Conservation (phyloP, 257 asterid species). For the Eucommia ulmoides region DNA sequence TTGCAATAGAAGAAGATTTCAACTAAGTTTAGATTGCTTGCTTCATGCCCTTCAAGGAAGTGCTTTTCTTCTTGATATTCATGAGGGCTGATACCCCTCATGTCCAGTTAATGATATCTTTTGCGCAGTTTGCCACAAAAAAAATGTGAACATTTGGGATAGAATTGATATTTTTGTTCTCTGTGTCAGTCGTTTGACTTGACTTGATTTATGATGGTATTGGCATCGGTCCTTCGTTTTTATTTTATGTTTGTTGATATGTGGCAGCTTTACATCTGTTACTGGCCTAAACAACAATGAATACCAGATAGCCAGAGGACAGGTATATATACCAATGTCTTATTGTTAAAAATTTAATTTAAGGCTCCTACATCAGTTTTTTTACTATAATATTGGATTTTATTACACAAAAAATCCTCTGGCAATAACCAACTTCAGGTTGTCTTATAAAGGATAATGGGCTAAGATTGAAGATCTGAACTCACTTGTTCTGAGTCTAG, state of each 20-base stretch:
- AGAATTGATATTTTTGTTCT: no score
- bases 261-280: slow-evolving; percentile 68
- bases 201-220: no score
- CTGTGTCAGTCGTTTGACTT: no score
- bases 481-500: background rate
- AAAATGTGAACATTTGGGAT: no score
- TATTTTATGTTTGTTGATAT: slow-evolving; percentile 10
- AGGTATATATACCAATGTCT: slow-evolving; percentile 32
- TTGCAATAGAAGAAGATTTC: no score
- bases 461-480: background rate
- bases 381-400: background rate
- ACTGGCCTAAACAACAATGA: slow-evolving; percentile 97
- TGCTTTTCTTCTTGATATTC: no score
- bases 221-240: no score
- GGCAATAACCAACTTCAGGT: background rate
- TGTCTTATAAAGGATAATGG: background rate
- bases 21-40: no score
- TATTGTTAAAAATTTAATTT: background rate
- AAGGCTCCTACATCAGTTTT: background rate
- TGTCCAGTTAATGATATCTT: no score
- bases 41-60: no score
- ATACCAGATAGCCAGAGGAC: slow-evolving; percentile 88
- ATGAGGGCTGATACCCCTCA: no score
- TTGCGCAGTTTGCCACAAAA: no score
- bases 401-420: background rate